phyloP scores from a whole-genome alignment of 1,284 basidiomycete genomes.

The Pseudozyma sp. region DNA sequence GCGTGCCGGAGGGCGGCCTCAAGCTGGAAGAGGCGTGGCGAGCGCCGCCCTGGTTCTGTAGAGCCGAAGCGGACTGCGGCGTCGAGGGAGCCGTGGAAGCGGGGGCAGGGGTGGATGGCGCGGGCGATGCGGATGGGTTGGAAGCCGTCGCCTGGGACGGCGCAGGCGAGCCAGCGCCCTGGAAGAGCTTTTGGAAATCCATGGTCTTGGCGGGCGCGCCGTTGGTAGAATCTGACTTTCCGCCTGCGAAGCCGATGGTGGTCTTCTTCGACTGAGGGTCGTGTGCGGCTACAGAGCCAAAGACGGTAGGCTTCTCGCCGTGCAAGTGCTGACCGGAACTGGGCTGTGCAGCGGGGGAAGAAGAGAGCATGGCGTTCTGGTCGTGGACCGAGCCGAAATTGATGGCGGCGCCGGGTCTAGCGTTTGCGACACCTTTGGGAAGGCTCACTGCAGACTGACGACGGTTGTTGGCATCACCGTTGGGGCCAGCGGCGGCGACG shows the following conservation, averaged over 20 bases:
- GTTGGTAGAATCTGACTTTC: constrained; percentile 73
- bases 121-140: constrained; percentile 40
- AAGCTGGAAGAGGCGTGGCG: constrained; percentile 54
- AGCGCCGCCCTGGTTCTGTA: constrained; percentile 23
- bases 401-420: constrained; percentile 60
- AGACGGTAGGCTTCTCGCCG: constrained; percentile 67
- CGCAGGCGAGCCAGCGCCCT: constrained; percentile 52
- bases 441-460: constrained; percentile 64
- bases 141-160: constrained; percentile 39
- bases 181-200: constrained; percentile 68
- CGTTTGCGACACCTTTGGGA: constrained; percentile 52
- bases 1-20: constrained; percentile 44
- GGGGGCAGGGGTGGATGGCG: constrained; percentile 38
- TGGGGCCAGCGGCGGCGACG: constrained; percentile 43
- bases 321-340: constrained; percentile 63
- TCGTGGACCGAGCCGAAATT: constrained; percentile 70
- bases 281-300: constrained; percentile 66
- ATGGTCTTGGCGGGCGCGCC: constrained; percentile 38
- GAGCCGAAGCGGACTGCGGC: constrained; percentile 22
- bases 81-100: constrained; percentile 37
- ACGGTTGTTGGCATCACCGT: constrained; percentile 46
- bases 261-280: constrained; percentile 62
- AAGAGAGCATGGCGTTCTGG: constrained; percentile 69
- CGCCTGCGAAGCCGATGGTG: constrained; percentile 58
- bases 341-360: constrained; percentile 69